Conservation (phyloP, 257 asterid species). For the Dorcoceras hygrometricum region DNA sequence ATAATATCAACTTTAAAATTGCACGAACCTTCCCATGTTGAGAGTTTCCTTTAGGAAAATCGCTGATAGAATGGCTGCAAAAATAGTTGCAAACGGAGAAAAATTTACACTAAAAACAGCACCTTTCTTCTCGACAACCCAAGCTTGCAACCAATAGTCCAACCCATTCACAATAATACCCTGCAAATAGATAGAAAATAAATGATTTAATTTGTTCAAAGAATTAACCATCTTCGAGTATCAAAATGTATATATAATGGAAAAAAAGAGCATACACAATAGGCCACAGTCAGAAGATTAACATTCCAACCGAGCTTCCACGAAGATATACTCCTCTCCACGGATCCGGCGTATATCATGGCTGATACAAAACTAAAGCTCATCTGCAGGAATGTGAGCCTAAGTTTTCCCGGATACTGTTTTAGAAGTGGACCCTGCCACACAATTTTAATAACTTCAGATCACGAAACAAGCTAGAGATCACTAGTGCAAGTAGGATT, state of each 20-base stretch:
- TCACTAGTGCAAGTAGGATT: too few relatives aligned
- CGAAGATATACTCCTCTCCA: slow-evolving; percentile 35
- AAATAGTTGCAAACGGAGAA: slow-evolving; percentile 42
- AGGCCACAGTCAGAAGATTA: slow-evolving; percentile 38
- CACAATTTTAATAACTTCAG: too few relatives aligned
- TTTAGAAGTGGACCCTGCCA: slow-evolving; percentile 38
- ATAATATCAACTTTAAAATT: too few relatives aligned
- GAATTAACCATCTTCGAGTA: neutral
- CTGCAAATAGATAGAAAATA: slow-evolving; percentile 29
- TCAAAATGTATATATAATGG: neutral
- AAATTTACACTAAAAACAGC: slow-evolving; percentile 49
- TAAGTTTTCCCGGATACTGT: slow-evolving; percentile 47
- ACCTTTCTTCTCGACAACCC: slow-evolving; percentile 58
- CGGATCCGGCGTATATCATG: slow-evolving; percentile 33
- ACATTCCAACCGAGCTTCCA: slow-evolving; percentile 62
- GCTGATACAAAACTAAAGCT: slow-evolving; percentile 41
- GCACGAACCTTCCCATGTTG: slow-evolving; percentile 46
- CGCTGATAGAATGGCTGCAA: slow-evolving; percentile 50
- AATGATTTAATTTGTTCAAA: too few relatives aligned
- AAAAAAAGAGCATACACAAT: slow-evolving; percentile 49
- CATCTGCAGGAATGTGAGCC: slow-evolving; percentile 48
- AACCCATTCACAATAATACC: slow-evolving; percentile 52
- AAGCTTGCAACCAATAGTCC: slow-evolving; percentile 39
- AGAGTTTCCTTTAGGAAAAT: slow-evolving; percentile 51
- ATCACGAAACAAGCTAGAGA: neutral